Base-by-base conservation (phyloP, 2,329 filamentous ascomycete genomes). In the Microdochium paspali region DNA sequence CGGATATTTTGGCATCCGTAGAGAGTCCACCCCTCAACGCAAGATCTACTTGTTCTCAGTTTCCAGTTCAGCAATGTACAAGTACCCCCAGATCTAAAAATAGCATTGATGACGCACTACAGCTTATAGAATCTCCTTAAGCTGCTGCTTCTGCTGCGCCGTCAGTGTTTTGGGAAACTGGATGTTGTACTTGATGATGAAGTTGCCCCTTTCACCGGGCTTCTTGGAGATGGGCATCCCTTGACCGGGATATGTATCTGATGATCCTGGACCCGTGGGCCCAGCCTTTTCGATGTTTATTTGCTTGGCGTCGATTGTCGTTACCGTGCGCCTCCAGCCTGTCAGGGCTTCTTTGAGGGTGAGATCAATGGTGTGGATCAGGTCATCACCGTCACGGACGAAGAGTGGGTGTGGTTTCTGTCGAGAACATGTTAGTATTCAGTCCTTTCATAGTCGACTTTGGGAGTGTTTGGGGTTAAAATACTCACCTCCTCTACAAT, bases 151-250 rank as follows among this genome's bases (percentile, higher is more conserved):
- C 70, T 97, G 91, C 4, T 77, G 70, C 7, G 76, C 49, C 3
- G 88, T 91, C 66, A 98, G 67, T 35, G 68, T 83, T 3, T 82
- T 83, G 0, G 93, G 93, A 71, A 95, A 97, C 62, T 87, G 90
- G 65, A 98, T 90, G 61, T 93, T 93, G 59, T 95, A 90, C 50
- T 83, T 86, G 50, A 98, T 77, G 49, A 97, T 70, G 55, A 98
- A 87, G 61, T 95, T 89, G 23, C 93, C 93, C 48, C 91, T 79
- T 58, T 90, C 79, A 50, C 72, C 80, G 0, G 87, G 88, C 63
- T 90, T 91, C 77, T 95, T 97, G 51, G 87, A 88, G 59, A 93
- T 82, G 31, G 90, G 90, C 93, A 98, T 97, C 50, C 93, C 93
- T n/a, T 87, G 74, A 4, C 80, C 78, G 0, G 93, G 93, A 62